phyloP scores from a whole-genome alignment of 352 stramenopile genomes.

The Globisporangium carolinianum region DNA sequence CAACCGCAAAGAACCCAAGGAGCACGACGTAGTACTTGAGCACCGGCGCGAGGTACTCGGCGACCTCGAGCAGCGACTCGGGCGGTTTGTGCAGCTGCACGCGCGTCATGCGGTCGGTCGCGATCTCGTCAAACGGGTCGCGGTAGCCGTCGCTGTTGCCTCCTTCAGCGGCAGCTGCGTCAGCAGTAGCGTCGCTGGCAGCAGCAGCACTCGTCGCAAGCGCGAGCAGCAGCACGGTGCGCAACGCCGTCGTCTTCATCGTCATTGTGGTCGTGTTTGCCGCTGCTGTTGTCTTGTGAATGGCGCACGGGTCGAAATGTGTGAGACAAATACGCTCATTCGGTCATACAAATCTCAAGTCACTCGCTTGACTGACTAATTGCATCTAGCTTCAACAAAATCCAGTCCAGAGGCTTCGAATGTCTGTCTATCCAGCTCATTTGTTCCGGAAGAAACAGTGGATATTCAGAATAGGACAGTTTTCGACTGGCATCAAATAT shows the following conservation, averaged over 20 bases:
- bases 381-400: too few relatives aligned
- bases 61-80: constrained; percentile 50
- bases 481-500: too few relatives aligned
- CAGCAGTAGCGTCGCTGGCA: not conserved
- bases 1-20: constrained; percentile 45
- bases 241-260: not conserved
- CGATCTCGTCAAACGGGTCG: constrained; percentile 2
- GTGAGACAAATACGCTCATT: too few relatives aligned
- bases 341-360: too few relatives aligned
- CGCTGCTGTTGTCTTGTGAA: too few relatives aligned
- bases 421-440: too few relatives aligned
- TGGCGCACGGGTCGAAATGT: too few relatives aligned
- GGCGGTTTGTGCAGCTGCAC: constrained; percentile 17
- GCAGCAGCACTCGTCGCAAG: not conserved
- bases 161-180: not conserved
- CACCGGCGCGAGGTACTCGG: constrained; percentile 44
- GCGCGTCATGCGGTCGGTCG: not conserved
- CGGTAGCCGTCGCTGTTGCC: not conserved
- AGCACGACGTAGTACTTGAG: constrained; percentile 73
- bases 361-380: too few relatives aligned
- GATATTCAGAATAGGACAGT: too few relatives aligned
- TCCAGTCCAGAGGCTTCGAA: too few relatives aligned
- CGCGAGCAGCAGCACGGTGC: not conserved
- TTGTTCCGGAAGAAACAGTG: too few relatives aligned
- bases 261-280: not conserved